Evolutionary conservation across 1,139 yeast genomes (phyloP).

Genomic region (Yamadazyma atlantica): DNA sequence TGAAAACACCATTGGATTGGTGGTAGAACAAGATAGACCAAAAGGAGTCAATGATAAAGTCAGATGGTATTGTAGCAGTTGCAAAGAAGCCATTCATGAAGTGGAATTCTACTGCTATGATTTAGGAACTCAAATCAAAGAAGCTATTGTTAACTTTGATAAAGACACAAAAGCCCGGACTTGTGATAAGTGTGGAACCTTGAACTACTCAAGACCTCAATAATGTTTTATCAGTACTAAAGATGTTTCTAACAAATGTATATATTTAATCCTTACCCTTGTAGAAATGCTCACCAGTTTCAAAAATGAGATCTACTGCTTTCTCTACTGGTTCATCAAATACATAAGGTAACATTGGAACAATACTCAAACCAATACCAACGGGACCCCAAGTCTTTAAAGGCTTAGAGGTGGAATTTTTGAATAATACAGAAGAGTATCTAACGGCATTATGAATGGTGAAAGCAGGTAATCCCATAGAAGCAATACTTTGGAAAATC

Average conservation of each 20-base stretch:
- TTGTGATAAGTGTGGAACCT: constrained; percentile 72
- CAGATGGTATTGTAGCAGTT: constrained; percentile 83
- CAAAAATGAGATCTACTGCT: constrained; percentile 64
- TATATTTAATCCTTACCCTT: constrained; percentile 7
- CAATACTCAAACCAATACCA: constrained; percentile 70
- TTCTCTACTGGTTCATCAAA: constrained; percentile 84
- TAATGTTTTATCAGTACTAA: constrained; percentile 2
- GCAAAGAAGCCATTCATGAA: constrained; percentile 67
- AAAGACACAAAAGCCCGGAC: constrained; percentile 61
- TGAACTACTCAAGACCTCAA: constrained; percentile 61
- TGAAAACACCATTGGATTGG: constrained; percentile 84
- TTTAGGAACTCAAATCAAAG: constrained; percentile 88
- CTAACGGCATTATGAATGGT: constrained; percentile 80
- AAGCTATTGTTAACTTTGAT: constrained; percentile 74
- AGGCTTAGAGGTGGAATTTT: constrained; percentile 37
- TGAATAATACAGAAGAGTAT: constrained; percentile 60
- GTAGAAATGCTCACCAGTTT: constrained; percentile 48
- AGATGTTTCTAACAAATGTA: not conserved
- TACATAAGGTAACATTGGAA: constrained; percentile 73
- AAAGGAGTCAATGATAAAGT: constrained; percentile 62
- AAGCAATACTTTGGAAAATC: constrained; percentile 75
- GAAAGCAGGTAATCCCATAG: constrained; percentile 86
- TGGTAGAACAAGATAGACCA: constrained; percentile 93
- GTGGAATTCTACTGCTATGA: constrained; percentile 73
- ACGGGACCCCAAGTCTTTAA: constrained; percentile 74